Base-by-base conservation (phyloP, 225 moss, liverwort and hornwort genomes). In the Takakia lepidozioides region DNA sequence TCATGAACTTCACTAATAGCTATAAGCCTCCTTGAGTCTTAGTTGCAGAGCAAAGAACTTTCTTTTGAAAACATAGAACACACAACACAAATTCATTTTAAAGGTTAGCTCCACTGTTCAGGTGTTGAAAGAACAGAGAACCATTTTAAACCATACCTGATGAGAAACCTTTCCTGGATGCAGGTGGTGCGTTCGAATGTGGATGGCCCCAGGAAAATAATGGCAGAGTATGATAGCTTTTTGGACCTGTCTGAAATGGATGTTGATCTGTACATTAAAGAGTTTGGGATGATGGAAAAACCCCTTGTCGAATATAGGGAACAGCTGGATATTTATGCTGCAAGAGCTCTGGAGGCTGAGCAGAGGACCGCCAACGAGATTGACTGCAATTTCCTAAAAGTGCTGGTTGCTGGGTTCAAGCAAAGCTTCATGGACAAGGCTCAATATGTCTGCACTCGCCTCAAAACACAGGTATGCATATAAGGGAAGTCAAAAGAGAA, bases 151-250 rank as follows among this genome's bases (percentile, higher is more conserved):
- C n/a, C n/a, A n/a, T n/a, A n/a, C n/a, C n/a, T n/a, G n/a, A n/a
- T n/a, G n/a, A n/a, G n/a, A n/a, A n/a, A n/a, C n/a, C n/a, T n/a
- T n/a, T n/a, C n/a, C n/a, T n/a, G n/a, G n/a, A n/a, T n/a, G 18
- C n/a, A 93, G 92, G 75, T 93, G 23, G 65, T 93, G 0, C 58
- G 58, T 38, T 85, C 88, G 4, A 88, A 88, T 52, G 54, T 66
- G 17, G 36, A 0, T 1, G 80, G 83, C n/a, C 92, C 92, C 3
- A 38, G 67, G 8, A 72, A 75, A 50, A 75, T 85, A 7, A 79
- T 81, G 85, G 60, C 76, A 9, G 52, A 68, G 11, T 93, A 85
- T 21, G 82, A 75, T 34, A 0, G 50, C 1, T 88, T 88, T 40
- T 8, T 70, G 48, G 85, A 92, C 10, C 43, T 92, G 32, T 88